A percentile compares a stretch with the other conserved stretches of the same genome.
phyloP scores from a whole-genome alignment of 2,329 filamentous ascomycete genomes.

The Aspergillus sp. region DNA sequence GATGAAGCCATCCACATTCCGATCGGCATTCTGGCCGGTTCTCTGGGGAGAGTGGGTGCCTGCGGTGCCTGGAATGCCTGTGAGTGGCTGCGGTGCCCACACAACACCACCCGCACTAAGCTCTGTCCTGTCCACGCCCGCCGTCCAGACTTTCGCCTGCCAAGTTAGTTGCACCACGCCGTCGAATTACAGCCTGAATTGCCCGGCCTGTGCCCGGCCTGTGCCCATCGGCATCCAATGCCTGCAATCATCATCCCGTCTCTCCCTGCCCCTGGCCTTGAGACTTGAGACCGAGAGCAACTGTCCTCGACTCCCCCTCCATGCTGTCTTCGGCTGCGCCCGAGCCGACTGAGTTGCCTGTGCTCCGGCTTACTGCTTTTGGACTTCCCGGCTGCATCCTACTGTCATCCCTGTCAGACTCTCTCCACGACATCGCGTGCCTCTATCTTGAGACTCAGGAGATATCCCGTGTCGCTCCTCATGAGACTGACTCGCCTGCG shows the following conservation, averaged over 20 bases:
- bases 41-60: no score
- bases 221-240: not conserved
- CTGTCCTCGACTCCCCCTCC: no score
- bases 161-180: not conserved
- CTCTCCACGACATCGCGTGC: not conserved
- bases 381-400: not conserved
- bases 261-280: not conserved
- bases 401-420: not conserved
- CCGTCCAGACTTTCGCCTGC: not conserved
- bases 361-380: constrained; percentile 3
- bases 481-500: no score
- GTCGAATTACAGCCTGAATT: not conserved
- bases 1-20: not conserved
- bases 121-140: no score
- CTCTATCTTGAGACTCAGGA: no score
- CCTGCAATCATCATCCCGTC: not conserved
- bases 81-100: no score
- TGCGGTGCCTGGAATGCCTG: no score
- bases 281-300: no score
- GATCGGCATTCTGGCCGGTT: not conserved
- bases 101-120: no score
- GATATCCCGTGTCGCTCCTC: no score
- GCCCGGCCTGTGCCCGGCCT: not conserved
- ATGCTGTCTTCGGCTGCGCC: not conserved
- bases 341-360: not conserved